Evolutionary conservation across 192 early-diverging fungal genomes (phyloP).

Genomic region (Diversispora epigaea): DNA sequence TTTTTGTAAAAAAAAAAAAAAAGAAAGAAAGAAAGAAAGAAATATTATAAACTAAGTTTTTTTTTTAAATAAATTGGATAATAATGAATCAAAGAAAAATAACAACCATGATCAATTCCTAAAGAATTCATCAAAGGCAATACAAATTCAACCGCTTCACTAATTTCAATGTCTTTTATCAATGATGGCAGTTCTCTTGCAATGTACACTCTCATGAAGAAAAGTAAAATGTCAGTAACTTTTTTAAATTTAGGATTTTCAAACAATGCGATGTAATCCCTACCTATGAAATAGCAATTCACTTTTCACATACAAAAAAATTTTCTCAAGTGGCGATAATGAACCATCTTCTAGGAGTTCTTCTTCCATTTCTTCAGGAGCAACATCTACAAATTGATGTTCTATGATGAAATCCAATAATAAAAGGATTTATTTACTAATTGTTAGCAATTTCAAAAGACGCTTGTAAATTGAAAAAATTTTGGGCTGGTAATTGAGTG

Average conservation of each 20-base stretch:
- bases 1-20: too few species aligned
- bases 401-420: constrained; percentile 16
- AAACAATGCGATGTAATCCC: not conserved
- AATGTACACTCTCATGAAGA: constrained; percentile 41
- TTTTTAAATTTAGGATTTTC: not conserved
- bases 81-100: not conserved
- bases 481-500: not conserved
- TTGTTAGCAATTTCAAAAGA: not conserved
- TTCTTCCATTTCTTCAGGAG: constrained; percentile 36
- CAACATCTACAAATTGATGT: constrained; percentile 11
- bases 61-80: not conserved
- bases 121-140: constrained; percentile 41
- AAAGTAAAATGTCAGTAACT: constrained; percentile 5
- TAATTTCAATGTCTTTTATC: constrained; percentile 37
- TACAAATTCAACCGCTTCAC: constrained; percentile 43
- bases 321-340: constrained; percentile 40
- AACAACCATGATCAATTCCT: constrained; percentile 37
- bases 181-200: constrained; percentile 42
- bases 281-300: constrained; percentile 42
- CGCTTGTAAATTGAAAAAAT: too few species aligned
- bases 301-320: constrained; percentile 41
- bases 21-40: too few species aligned
- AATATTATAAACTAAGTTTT: not conserved
- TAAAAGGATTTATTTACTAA: constrained; percentile 2
- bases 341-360: constrained; percentile 35